Base-by-base conservation (phyloP, 2,329 filamentous ascomycete species). In the Trichoderma koningii region DNA sequence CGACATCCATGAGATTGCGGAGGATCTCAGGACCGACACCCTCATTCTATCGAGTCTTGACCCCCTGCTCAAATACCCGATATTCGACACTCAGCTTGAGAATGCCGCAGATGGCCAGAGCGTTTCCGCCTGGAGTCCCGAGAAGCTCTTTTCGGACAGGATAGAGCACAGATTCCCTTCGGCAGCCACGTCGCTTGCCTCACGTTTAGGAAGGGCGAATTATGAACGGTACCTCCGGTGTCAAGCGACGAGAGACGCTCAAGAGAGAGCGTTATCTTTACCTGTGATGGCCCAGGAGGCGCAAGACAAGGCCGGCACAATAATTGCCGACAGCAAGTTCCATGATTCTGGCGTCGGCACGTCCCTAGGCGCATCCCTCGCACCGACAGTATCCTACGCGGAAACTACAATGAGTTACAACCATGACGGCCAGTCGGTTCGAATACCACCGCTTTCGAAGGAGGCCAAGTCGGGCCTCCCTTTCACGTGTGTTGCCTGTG, bases 1-100 rank as follows among this genome's bases (percentile, higher is more conserved):
- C 19, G 34, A 60, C 9, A 42, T 60, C 15, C 42, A 60, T 21
- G 56, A 60, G 34, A 50, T 60, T 60, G 56, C 56, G 1, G 56
- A 60, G 7, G 56, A 60, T 23, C 56, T 60, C 5, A 60, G 17
- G 2, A 60, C 34, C 0, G 56, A 60, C 19, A 60, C 56, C 15
- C 6, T 38, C 9, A 21, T 60, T 21, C 21, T 60, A 2, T 60
- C 56, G 1, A 23, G 47, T 3, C 47, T 60, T n/a, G 56, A 60
- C 12, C 17, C 56, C 2, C 26, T 60, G 7, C 10, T 60, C 0
- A 60, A 60, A 12, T 21, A 15, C 19, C 56, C 56, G 1, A 28
- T 51, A 9, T 60, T 60, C 10, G 56, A 60, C 14, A 1, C 23
- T 12, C 19, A 51, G 7, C 7, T 19, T 21, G 30, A 19, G 14